Evolutionary conservation across 768 basidiomycete species (phyloP).

Genomic region (Tulasnella sp.): DNA sequence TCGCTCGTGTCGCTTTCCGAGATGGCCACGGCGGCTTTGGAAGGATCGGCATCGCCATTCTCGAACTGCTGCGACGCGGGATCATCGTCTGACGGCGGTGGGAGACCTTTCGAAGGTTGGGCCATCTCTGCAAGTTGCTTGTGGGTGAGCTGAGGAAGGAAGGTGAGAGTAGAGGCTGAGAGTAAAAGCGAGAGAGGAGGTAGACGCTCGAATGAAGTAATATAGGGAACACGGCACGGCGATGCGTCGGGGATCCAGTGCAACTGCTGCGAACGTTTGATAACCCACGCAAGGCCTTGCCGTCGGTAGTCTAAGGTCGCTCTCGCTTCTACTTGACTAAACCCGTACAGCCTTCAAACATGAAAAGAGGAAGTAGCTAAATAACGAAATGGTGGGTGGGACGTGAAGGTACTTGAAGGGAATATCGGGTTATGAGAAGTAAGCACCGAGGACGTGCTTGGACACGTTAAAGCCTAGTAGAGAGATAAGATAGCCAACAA

Average conservation of each 20-base stretch:
- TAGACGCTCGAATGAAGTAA: slow-evolving; percentile 10
- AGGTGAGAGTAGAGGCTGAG: slow-evolving; percentile 1
- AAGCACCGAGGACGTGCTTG: slow-evolving; percentile 68
- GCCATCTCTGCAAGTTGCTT: slow-evolving; percentile 16
- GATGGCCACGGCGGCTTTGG: slow-evolving; percentile 20
- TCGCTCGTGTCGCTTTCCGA: slow-evolving; percentile 48
- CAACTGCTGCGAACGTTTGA: slow-evolving; percentile 8
- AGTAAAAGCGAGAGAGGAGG: slow-evolving; percentile 2
- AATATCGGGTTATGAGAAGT: slow-evolving; percentile 57
- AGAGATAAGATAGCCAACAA: slow-evolving; percentile 79
- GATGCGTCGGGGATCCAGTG: slow-evolving; percentile 18
- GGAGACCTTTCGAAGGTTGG: not conserved
- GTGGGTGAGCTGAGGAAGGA: not conserved
- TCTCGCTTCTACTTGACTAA: slow-evolving; percentile 1
- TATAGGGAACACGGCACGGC: slow-evolving; percentile 19
- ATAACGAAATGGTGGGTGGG: slow-evolving; percentile 7
- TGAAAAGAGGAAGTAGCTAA: not conserved
- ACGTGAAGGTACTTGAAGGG: not conserved
- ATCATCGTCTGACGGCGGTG: slow-evolving; percentile 24
- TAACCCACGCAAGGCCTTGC: slow-evolving; percentile 8
- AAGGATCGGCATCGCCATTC: slow-evolving; percentile 13
- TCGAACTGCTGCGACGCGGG: slow-evolving; percentile 8
- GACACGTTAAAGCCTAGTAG: slow-evolving; percentile 90
- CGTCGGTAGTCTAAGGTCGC: not conserved
- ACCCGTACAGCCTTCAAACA: slow-evolving; percentile 9